Evolutionary conservation across 805 yeast genomes (phyloP).

Genomic region (Barnettozyma sucrosica): DNA sequence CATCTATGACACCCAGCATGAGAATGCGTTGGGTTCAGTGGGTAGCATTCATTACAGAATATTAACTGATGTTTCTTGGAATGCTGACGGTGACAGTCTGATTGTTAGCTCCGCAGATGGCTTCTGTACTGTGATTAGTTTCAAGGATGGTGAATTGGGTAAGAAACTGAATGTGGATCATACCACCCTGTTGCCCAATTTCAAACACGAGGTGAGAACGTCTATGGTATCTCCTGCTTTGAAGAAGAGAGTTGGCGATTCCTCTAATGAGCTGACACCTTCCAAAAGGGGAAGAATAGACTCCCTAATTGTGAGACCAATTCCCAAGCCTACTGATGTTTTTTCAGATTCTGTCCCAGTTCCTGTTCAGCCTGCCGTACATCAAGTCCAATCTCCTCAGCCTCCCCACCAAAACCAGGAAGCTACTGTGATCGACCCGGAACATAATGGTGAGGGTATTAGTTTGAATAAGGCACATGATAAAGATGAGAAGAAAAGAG

Average conservation of each 20-base stretch:
- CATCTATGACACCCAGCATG: conserved; percentile 72
- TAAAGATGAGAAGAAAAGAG: conserved; percentile 28
- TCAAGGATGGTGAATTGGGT: conserved; percentile 55
- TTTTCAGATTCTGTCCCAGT: too few species aligned
- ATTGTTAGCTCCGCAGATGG: conserved; percentile 88
- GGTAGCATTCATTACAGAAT: conserved; percentile 83
- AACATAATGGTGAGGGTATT: not conserved
- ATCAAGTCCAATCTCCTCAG: not conserved
- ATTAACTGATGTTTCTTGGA: conserved; percentile 85
- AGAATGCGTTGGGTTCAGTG: conserved; percentile 64
- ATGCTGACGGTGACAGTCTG: conserved; percentile 62
- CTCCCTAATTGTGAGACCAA: not conserved
- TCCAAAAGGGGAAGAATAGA: conserved; percentile 7
- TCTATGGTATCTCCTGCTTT: not conserved
- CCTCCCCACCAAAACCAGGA: not conserved
- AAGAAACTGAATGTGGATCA: conserved; percentile 29
- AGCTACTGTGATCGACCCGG: not conserved
- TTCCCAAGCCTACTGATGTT: not conserved
- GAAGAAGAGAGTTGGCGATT: conserved; percentile 3
- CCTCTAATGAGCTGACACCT: conserved; percentile 1
- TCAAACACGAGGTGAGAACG: conserved; percentile 3
- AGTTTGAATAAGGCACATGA: too few species aligned
- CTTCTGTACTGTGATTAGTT: conserved; percentile 66
- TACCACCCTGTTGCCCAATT: conserved; percentile 14
- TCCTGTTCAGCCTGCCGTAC: not conserved